Conservation (phyloP, 345 rosid species). For the Aquilaria sinensis region DNA sequence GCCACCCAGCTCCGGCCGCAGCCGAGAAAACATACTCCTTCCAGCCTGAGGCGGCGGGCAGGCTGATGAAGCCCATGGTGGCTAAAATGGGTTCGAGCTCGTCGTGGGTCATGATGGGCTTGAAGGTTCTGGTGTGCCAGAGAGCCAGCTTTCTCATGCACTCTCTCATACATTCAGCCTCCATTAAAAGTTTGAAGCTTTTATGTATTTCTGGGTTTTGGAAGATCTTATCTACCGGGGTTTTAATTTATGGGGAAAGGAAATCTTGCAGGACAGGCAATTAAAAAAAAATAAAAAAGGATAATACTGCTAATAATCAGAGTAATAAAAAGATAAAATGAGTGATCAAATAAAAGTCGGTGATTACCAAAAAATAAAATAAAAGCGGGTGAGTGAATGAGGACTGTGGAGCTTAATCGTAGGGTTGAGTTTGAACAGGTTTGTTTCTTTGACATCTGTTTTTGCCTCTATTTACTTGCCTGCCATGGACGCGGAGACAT, state of each 20-base stretch:
- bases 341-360: no score
- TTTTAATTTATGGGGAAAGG: background rate
- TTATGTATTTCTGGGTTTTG: background rate
- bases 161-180: conserved; percentile 28
- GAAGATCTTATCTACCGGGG: background rate
- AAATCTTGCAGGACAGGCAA: no score
- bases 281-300: no score
- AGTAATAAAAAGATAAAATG: no score
- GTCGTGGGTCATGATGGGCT: conserved; percentile 42
- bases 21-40: conserved; percentile 32
- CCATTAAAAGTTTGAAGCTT: conserved; percentile 7
- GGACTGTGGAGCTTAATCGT: background rate
- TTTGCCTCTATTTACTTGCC: background rate
- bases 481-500: no score
- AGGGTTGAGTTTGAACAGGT: conserved; percentile 1
- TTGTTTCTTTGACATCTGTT: background rate
- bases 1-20: background rate
- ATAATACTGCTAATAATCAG: no score
- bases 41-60: conserved; percentile 21
- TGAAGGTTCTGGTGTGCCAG: conserved; percentile 51
- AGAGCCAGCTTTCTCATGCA: conserved; percentile 45
- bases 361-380: no score
- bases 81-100: conserved; percentile 43
- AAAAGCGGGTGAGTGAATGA: background rate
- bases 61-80: conserved; percentile 37